These are phyloP conservation scores for Penicillium steckii DNA, from an alignment of 495 filamentous ascomycete genomes.

Conservation along the genomic window DNA sequence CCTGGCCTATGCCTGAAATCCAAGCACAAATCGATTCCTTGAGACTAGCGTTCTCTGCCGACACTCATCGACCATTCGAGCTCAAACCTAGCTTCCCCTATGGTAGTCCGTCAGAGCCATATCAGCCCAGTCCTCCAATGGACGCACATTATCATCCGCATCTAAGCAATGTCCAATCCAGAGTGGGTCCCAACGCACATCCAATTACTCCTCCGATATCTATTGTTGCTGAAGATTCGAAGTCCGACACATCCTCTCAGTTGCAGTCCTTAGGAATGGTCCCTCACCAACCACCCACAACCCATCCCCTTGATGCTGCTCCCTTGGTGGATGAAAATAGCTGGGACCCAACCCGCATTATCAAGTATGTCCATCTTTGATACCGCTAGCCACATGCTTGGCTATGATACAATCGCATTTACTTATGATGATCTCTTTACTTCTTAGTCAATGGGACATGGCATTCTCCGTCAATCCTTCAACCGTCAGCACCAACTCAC, in stretches of 20 bases:
- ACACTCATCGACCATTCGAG: conserved; percentile 81
- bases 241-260: conserved; percentile 73
- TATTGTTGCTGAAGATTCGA: conserved; percentile 67
- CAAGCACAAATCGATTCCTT: conserved; percentile 87
- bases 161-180: conserved; percentile 46
- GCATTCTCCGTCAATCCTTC: conserved; percentile 71
- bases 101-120: conserved; percentile 69
- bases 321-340: conserved; percentile 65
- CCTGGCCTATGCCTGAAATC: conserved; percentile 92
- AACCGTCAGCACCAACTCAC: conserved; percentile 48
- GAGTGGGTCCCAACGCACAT: conserved; percentile 73
- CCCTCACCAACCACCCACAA: conserved; percentile 46
- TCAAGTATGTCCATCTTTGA: conserved; percentile 73
- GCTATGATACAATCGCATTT: no score
- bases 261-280: conserved; percentile 78
- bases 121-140: conserved; percentile 61
- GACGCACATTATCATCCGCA: conserved; percentile 46
- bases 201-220: conserved; percentile 84
- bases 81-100: conserved; percentile 87
- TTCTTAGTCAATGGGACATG: conserved; percentile 81
- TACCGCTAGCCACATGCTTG: no score
- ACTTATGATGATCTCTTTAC: not conserved
- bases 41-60: conserved; percentile 88
- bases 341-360: conserved; percentile 93
- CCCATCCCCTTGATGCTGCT: conserved; percentile 47